These are phyloP conservation scores for Cynara cardunculus DNA, from an alignment of 129 eudicot genomes.

Conservation along the genomic window DNA sequence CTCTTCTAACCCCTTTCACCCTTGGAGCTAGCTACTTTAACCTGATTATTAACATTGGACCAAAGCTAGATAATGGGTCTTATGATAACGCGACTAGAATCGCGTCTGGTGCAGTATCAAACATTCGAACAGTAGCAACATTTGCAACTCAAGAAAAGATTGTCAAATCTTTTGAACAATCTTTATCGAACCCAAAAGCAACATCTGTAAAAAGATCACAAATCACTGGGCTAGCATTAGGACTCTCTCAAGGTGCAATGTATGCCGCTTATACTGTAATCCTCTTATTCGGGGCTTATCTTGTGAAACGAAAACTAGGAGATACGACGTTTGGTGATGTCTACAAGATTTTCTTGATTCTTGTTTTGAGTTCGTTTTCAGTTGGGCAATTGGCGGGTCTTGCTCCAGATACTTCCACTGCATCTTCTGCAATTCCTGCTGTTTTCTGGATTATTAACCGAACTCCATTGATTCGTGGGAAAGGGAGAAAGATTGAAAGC, in stretches of 20 bases:
- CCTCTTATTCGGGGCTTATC: conserved; percentile 68
- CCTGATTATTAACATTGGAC: conserved; percentile 68
- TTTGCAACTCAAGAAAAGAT: conserved; percentile 67
- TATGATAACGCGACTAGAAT: conserved; percentile 70
- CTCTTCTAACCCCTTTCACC: conserved; percentile 66
- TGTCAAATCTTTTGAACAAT: conserved; percentile 54
- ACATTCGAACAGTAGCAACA: conserved; percentile 77
- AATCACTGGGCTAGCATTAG: conserved; percentile 64
- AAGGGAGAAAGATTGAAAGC: conserved; percentile 43
- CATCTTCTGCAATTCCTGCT: conserved; percentile 57
- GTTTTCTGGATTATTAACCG: conserved; percentile 48
- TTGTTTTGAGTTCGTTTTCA: conserved; percentile 78
- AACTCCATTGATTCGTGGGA: conserved; percentile 48
- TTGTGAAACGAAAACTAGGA: conserved; percentile 39
- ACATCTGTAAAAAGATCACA: conserved; percentile 55
- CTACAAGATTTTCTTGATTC: conserved; percentile 76
- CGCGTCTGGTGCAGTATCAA: conserved; percentile 78
- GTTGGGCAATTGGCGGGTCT: conserved; percentile 87
- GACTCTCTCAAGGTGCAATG: conserved; percentile 83
- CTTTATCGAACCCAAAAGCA: conserved; percentile 50
- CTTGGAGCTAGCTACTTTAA: conserved; percentile 87
- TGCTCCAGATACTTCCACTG: conserved; percentile 82
- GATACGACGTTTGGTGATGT: conserved; percentile 56
- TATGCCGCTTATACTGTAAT: conserved; percentile 66
- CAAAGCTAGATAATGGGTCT: conserved; percentile 59